These are phyloP conservation scores for Malus orientalis DNA, from an alignment of 306 rosid species.

Conservation along the genomic window DNA sequence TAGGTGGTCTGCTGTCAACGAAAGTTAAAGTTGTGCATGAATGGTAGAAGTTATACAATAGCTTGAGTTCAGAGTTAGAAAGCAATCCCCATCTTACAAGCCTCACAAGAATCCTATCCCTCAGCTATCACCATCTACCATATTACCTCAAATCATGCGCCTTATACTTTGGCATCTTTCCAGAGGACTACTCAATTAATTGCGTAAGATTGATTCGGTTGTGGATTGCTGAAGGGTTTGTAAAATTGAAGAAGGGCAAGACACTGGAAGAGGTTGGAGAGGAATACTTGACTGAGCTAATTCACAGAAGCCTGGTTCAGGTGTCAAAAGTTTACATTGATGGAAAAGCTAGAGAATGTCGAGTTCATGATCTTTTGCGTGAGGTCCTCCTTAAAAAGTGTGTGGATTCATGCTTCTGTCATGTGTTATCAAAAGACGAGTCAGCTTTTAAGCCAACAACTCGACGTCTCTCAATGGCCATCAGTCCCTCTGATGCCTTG, in stretches of 20 bases:
- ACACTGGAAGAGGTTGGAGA: not conserved
- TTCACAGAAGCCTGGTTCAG: slow-evolving; percentile 2
- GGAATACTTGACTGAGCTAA: not conserved
- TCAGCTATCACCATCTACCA: slow-evolving; percentile 14
- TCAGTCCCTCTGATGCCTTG: no score
- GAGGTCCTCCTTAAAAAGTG: not conserved
- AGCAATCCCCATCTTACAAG: not conserved
- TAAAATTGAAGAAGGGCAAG: not conserved
- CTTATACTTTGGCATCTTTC: slow-evolving; percentile 13
- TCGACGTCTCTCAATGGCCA: not conserved
- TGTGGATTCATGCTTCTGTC: not conserved
- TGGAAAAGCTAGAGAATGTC: not conserved
- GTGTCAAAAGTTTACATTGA: not conserved
- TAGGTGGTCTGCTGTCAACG: not conserved
- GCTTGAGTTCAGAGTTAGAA: no score
- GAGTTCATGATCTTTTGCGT: slow-evolving; percentile 7
- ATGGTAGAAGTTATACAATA: not conserved
- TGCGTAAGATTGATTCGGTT: not conserved
- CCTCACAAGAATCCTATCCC: not conserved
- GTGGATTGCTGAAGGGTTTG: slow-evolving; percentile 24
- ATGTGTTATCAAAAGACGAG: not conserved
- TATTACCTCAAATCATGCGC: slow-evolving; percentile 11
- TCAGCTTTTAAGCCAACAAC: not conserved
- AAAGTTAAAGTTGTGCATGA: not conserved
- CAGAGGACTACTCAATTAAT: not conserved